Base-by-base conservation (phyloP, 495 filamentous ascomycete genomes). In the Cercophora samala region DNA sequence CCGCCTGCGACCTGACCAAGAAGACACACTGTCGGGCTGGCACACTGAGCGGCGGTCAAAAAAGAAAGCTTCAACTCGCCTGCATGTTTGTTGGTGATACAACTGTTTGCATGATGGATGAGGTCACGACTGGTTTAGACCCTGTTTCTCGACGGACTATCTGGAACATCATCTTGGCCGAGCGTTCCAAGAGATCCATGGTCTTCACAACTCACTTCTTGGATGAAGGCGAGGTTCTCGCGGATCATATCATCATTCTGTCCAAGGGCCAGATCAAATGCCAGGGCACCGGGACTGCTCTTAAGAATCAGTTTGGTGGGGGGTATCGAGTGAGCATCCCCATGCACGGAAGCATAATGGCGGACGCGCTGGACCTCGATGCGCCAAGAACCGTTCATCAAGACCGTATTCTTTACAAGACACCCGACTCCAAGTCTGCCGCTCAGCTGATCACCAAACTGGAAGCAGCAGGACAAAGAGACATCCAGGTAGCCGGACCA, bases 41-140 rank as follows among this genome's bases (percentile, higher is more conserved):
- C 59, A 89, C 89, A 1, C 77, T 95, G 9, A 93, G 90, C 9
- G 92, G 92, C 3, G 92, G 92, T 0, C 92, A 96, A 72, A 94
- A 93, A 76, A 82, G 92, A 29, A 94, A 94, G 74, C 78, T 93
- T 13, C 92, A 96, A 71, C 81, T 96, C 4, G 88, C 88, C n/a
- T 91, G 93, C 83, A 94, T 93, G 91, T 87, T 96, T 64, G 91
- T 89, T 13, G 92, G 92, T 24, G 91, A 90, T 5, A 90, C 87
- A 59, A 84, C 81, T 6, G 85, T 95, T 6, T 96, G 92, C 72
- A 90, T 90, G 74, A 88, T 96, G 25, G 92, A 96, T 70, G 92
- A 96, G 73, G 91, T 93, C 9, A 90, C 87, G 5, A 88, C 86
- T 58, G 92, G 92, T 6, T 79, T 96, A 15, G 92, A 96, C 73